Percentiles rank a stretch among this genome's conserved stretches.
These are phyloP conservation scores for Alternaria sp. DNA, from an alignment of 2,329 filamentous ascomycete genomes.

Conservation along the genomic window DNA sequence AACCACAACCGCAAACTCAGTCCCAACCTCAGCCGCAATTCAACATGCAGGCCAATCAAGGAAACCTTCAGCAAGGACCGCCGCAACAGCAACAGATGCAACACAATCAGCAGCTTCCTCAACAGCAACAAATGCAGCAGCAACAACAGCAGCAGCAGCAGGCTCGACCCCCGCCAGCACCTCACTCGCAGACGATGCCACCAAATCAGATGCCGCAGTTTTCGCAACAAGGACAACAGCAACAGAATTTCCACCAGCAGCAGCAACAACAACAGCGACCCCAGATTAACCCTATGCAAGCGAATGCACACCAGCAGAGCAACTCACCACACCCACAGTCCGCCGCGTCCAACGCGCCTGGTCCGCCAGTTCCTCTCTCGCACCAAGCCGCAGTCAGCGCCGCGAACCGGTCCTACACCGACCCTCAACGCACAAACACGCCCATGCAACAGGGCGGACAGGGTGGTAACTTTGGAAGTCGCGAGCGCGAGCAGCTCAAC, in stretches of 20 bases:
- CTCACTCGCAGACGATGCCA: constrained; percentile 41
- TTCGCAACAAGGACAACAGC: constrained; percentile 39
- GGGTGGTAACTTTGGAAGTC: constrained; percentile 44
- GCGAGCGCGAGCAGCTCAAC: constrained; percentile 51
- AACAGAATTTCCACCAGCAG: constrained; percentile 41
- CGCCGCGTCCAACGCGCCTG: constrained; percentile 39
- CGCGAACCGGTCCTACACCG: constrained; percentile 51
- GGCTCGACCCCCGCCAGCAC: constrained; percentile 38
- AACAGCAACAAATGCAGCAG: constrained; percentile 30
- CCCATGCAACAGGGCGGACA: constrained; percentile 44
- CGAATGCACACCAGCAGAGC: constrained; percentile 45
- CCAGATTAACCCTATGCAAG: constrained; percentile 49
- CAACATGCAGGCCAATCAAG: constrained; percentile 34
- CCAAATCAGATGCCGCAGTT: constrained; percentile 39
- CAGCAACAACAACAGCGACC: constrained; percentile 42
- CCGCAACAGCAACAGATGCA: constrained; percentile 27
- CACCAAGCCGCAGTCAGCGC: constrained; percentile 56
- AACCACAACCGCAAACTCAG: constrained; percentile 28
- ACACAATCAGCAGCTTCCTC: constrained; percentile 28
- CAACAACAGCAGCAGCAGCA: constrained; percentile 24
- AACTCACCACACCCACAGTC: constrained; percentile 51
- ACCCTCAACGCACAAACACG: constrained; percentile 45
- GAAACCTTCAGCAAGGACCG: constrained; percentile 31
- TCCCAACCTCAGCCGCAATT: constrained; percentile 22
- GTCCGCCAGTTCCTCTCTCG: constrained; percentile 51